A percentile compares a stretch with the other conserved stretches of the same genome.
Evolutionary conservation across 768 basidiomycete species (phyloP).

Genomic region (Tylopilus rubrobrunneus): DNA sequence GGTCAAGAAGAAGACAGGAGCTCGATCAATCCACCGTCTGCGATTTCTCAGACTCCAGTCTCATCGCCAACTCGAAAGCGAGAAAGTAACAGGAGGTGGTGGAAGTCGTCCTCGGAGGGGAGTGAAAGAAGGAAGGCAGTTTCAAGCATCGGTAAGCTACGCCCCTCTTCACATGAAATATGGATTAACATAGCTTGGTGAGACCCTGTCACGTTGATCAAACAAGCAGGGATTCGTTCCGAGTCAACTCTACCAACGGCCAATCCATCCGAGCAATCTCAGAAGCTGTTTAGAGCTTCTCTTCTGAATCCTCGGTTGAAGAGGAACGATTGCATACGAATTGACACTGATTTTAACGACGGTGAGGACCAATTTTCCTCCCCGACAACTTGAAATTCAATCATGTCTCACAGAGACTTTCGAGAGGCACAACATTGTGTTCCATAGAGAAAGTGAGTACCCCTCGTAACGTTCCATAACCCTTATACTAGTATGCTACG

Average conservation of each 20-base stretch:
- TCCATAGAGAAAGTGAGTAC: not conserved
- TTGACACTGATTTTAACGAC: not conserved
- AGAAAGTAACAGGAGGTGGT: too few species aligned
- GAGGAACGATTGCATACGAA: not conserved
- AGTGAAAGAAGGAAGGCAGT: not conserved
- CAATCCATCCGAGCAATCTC: not conserved
- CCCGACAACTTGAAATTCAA: not conserved
- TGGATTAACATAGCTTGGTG: not conserved
- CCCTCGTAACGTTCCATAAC: not conserved
- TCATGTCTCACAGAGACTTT: not conserved
- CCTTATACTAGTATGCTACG: not conserved
- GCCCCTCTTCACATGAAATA: not conserved
- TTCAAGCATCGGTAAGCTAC: not conserved
- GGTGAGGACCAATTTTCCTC: not conserved
- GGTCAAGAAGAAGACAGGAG: not conserved
- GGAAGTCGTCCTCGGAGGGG: not conserved
- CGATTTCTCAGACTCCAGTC: not conserved
- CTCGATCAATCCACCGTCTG: not conserved
- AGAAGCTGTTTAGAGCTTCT: not conserved
- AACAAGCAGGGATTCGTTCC: not conserved
- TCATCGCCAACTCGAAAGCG: not conserved
- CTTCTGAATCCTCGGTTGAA: not conserved
- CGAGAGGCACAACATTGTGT: not conserved
- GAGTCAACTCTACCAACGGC: not conserved
- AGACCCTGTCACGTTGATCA: not conserved